phyloP scores from a whole-genome alignment of 139 green algal species.

The Gonium pectorale region DNA sequence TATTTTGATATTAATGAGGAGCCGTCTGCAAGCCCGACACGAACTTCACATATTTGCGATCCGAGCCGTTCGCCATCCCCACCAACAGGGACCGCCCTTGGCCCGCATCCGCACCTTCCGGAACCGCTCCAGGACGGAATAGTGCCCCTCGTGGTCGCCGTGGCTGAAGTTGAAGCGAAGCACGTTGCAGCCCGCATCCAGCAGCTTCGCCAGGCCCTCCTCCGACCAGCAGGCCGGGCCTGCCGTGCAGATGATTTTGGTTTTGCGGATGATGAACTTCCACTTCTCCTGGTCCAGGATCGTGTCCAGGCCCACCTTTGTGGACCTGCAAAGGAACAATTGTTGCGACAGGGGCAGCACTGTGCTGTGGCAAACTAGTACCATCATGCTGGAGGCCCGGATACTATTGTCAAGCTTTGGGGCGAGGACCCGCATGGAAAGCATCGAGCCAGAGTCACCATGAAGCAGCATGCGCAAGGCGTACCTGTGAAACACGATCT shows the following conservation, averaged over 20 bases:
- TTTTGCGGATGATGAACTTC: slow-evolving; percentile 64
- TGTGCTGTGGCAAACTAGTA: too few relatives aligned
- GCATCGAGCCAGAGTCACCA: too few relatives aligned
- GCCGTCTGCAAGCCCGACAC: too few relatives aligned
- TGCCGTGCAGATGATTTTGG: slow-evolving; percentile 78
- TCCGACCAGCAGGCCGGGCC: slow-evolving; percentile 73
- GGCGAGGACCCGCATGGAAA: too few relatives aligned
- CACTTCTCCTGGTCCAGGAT: slow-evolving; percentile 68
- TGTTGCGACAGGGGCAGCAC: too few relatives aligned
- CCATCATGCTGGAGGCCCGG: too few relatives aligned
- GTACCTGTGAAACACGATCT: slow-evolving; percentile 52
- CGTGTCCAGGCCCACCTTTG: slow-evolving; percentile 73
- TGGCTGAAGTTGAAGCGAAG: slow-evolving; percentile 82
- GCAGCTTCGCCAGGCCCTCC: slow-evolving; percentile 65
- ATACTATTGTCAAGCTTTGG: too few relatives aligned
- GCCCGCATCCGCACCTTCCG: slow-evolving; percentile 47
- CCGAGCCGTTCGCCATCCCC: too few relatives aligned
- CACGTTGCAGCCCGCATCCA: slow-evolving; percentile 78
- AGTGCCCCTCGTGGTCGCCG: slow-evolving; percentile 72
- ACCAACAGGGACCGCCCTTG: too few relatives aligned
- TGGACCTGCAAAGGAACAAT: slow-evolving; percentile 58
- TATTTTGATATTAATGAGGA: too few relatives aligned
- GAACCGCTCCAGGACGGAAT: slow-evolving; percentile 68
- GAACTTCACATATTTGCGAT: too few relatives aligned
- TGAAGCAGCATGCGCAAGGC: too few relatives aligned